A percentile compares a stretch with the other conserved stretches of the same genome.
phyloP scores from a whole-genome alignment of 179 eudicot genomes.

The Spergularia azorica region DNA sequence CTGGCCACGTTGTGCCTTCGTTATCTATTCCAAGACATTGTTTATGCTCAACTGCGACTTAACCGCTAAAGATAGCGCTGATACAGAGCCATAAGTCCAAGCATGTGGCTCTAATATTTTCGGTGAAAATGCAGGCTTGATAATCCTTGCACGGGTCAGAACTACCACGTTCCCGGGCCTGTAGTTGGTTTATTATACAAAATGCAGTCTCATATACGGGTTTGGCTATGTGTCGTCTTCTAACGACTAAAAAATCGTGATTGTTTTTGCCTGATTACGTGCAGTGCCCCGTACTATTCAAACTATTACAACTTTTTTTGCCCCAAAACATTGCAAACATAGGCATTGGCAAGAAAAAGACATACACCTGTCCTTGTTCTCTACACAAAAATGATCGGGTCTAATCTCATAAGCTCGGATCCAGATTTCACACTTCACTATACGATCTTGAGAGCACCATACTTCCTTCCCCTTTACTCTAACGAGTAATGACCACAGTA shows the following conservation, averaged over 20 bases:
- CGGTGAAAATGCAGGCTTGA: background rate
- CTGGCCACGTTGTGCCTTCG: background rate
- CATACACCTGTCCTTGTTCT: too few species aligned
- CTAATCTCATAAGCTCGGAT: too few species aligned
- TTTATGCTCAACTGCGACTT: background rate
- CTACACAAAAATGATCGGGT: too few species aligned
- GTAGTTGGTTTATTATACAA: background rate
- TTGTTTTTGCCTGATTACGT: background rate
- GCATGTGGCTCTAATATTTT: background rate
- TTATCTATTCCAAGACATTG: background rate
- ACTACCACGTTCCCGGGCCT: background rate
- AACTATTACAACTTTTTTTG: too few species aligned
- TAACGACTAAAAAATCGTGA: constrained; percentile 9
- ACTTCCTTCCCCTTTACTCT: too few species aligned
- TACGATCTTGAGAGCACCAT: too few species aligned
- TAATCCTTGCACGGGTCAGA: constrained; percentile 5
- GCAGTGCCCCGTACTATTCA: too few species aligned
- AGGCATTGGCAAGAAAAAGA: too few species aligned
- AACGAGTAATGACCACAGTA: too few species aligned
- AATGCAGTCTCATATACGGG: constrained; percentile 1
- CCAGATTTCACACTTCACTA: too few species aligned
- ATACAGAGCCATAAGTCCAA: constrained; percentile 4
- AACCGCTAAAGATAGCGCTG: background rate
- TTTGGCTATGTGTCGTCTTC: constrained; percentile 8
- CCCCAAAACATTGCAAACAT: too few species aligned